Percentiles rank a stretch among this genome's conserved stretches.
phyloP scores from a whole-genome alignment of 2,329 filamentous ascomycete genomes.

The Paracorniculantispora psalliotae region DNA sequence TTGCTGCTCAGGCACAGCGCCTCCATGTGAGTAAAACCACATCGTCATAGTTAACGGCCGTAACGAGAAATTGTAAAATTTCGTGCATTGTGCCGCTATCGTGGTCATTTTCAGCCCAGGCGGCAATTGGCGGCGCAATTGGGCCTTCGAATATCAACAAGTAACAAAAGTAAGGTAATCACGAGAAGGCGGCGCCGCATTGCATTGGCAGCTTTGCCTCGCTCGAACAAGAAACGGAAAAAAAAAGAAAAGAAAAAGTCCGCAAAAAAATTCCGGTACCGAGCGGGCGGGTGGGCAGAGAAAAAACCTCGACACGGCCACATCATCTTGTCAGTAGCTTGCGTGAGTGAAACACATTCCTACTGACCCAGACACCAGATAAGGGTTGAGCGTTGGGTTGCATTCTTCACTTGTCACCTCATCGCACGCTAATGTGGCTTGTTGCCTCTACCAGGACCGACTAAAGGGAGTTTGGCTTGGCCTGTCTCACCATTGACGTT shows the following conservation, averaged over 20 bases:
- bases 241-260: too few species aligned
- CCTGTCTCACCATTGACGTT: background rate
- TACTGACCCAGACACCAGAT: background rate
- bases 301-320: background rate
- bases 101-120: too few species aligned
- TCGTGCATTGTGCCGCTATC: background rate
- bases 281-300: background rate
- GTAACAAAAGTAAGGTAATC: too few species aligned
- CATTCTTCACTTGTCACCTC: background rate
- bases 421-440: too few species aligned
- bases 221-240: too few species aligned
- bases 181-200: too few species aligned
- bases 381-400: background rate
- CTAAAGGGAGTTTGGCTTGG: background rate
- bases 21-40: background rate
- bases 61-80: background rate
- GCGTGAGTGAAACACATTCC: slow-evolving; percentile 8
- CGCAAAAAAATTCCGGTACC: too few species aligned
- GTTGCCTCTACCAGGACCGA: too few species aligned
- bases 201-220: too few species aligned
- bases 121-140: too few species aligned
- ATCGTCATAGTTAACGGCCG: background rate
- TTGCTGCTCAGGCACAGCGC: background rate
- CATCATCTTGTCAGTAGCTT: background rate
- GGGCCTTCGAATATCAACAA: too few species aligned